A percentile compares a stretch with the other conserved stretches of the same genome.
Conservation (phyloP, 2,329 filamentous ascomycete genomes). For the Endoconidiophora laricicola region DNA sequence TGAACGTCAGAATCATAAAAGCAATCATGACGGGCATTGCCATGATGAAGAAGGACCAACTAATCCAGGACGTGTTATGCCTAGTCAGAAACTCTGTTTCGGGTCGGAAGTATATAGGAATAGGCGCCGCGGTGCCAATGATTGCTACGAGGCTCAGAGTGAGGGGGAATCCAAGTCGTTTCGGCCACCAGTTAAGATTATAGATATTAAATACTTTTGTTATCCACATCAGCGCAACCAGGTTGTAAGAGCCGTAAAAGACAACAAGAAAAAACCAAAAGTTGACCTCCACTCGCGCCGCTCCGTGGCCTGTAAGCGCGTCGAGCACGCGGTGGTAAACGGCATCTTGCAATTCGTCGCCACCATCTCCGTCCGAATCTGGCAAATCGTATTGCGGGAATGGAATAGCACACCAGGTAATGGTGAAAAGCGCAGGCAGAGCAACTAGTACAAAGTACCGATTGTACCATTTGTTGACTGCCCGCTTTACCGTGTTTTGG, state of each 20-base stretch:
- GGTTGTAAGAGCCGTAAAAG: slow-evolving; percentile 53
- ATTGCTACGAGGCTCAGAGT: slow-evolving; percentile 45
- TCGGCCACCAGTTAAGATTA: slow-evolving; percentile 55
- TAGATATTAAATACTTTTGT: slow-evolving; percentile 58
- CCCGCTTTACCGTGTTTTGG: slow-evolving; percentile 38
- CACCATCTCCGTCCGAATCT: slow-evolving; percentile 25
- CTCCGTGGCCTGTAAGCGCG: slow-evolving; percentile 41
- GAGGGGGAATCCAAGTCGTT: slow-evolving; percentile 45
- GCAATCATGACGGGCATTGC: slow-evolving; percentile 50
- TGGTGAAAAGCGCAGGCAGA: slow-evolving; percentile 42
- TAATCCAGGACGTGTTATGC: slow-evolving; percentile 53
- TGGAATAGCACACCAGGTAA: slow-evolving; percentile 47
- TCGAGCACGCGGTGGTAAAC: not conserved
- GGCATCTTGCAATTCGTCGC: slow-evolving; percentile 16
- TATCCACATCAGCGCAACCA: slow-evolving; percentile 52
- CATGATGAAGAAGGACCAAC: slow-evolving; percentile 55
- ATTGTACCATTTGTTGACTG: slow-evolving; percentile 46
- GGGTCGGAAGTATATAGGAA: slow-evolving; percentile 41
- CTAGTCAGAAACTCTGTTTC: slow-evolving; percentile 35
- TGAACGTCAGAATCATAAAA: slow-evolving; percentile 44
- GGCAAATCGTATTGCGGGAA: slow-evolving; percentile 45
- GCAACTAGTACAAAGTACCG: slow-evolving; percentile 44
- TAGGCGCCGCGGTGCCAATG: slow-evolving; percentile 40
- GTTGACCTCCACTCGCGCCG: slow-evolving; percentile 46
- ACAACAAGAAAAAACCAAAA: slow-evolving; percentile 58